Evolutionary conservation across 495 filamentous ascomycete species (phyloP).

Genomic region (Hypoxylon subgilvum): DNA sequence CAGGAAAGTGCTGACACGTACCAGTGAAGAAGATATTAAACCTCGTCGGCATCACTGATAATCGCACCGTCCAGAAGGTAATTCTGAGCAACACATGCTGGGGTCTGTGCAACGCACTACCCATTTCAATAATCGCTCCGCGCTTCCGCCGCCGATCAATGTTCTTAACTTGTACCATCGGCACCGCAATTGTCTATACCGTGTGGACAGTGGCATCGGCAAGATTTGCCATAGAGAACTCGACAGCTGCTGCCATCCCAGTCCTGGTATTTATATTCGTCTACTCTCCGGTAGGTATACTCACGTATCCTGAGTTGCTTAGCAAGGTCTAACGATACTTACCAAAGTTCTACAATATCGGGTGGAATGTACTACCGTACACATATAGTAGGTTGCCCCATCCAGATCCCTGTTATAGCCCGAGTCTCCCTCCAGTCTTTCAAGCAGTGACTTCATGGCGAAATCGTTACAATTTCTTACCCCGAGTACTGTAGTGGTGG

Average conservation of each 20-base stretch:
- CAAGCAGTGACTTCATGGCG: not conserved
- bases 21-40: slow-evolving; percentile 53
- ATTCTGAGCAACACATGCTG: slow-evolving; percentile 63
- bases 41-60: slow-evolving; percentile 53
- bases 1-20: slow-evolving; percentile 7
- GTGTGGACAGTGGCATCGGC: slow-evolving; percentile 63
- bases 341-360: slow-evolving; percentile 62
- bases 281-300: slow-evolving; percentile 54
- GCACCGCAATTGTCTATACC: slow-evolving; percentile 58
- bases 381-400: slow-evolving; percentile 47
- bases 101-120: slow-evolving; percentile 58
- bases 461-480: slow-evolving; percentile 3
- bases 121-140: slow-evolving; percentile 56
- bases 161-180: slow-evolving; percentile 60
- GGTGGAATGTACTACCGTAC: slow-evolving; percentile 66
- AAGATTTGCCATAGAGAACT: slow-evolving; percentile 50
- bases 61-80: slow-evolving; percentile 52
- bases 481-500: slow-evolving; percentile 51
- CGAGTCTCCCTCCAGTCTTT: not conserved
- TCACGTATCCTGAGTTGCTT: not conserved
- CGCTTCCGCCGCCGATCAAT: slow-evolving; percentile 57
- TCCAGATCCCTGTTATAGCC: not conserved
- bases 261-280: slow-evolving; percentile 66
- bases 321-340: not conserved
- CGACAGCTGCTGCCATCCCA: slow-evolving; percentile 52